A percentile compares a stretch with the other conserved stretches of the same genome.
Evolutionary conservation across 345 rosid genomes (phyloP).

Genomic region (Streptanthus diversifolius): DNA sequence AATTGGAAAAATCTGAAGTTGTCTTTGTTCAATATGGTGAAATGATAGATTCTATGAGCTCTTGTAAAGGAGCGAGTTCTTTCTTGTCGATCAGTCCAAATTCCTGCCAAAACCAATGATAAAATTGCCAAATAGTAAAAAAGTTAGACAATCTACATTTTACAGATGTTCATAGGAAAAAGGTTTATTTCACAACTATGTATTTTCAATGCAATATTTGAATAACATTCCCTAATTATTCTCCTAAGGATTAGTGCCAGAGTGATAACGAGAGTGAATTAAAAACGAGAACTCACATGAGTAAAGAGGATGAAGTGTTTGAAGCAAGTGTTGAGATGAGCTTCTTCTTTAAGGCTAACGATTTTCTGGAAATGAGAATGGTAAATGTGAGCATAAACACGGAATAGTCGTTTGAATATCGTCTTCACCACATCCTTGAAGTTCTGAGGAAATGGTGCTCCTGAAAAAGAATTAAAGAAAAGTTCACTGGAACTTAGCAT

Average conservation of each 20-base stretch:
- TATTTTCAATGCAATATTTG: background rate
- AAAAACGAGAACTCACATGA: slow-evolving; percentile 52
- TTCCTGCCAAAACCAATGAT: slow-evolving; percentile 49
- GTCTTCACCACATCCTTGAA: slow-evolving; percentile 97
- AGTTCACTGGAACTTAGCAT: background rate
- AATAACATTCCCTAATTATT: background rate
- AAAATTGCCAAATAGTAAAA: background rate
- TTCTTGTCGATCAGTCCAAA: slow-evolving; percentile 93
- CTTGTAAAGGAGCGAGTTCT: slow-evolving; percentile 97
- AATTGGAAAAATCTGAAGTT: slow-evolving; percentile 13
- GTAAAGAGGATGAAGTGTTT: slow-evolving; percentile 96
- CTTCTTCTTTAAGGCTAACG: slow-evolving; percentile 99
- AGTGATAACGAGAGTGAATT: background rate
- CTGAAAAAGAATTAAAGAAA: slow-evolving; percentile 27
- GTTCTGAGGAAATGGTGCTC: slow-evolving; percentile 95
- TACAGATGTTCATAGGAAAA: background rate
- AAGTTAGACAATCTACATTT: background rate
- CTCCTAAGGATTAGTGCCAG: background rate
- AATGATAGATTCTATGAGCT: slow-evolving; percentile 83
- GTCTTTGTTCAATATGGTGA: slow-evolving; percentile 56
- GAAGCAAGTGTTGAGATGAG: slow-evolving; percentile 98
- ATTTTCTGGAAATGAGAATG: slow-evolving; percentile 98
- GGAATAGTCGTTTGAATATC: slow-evolving; percentile 87
- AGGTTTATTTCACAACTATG: background rate
- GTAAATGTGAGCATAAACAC: slow-evolving; percentile 95